These are phyloP conservation scores for Plenodomus biglobosus DNA, from an alignment of 2,329 filamentous ascomycete genomes.

Conservation along the genomic window DNA sequence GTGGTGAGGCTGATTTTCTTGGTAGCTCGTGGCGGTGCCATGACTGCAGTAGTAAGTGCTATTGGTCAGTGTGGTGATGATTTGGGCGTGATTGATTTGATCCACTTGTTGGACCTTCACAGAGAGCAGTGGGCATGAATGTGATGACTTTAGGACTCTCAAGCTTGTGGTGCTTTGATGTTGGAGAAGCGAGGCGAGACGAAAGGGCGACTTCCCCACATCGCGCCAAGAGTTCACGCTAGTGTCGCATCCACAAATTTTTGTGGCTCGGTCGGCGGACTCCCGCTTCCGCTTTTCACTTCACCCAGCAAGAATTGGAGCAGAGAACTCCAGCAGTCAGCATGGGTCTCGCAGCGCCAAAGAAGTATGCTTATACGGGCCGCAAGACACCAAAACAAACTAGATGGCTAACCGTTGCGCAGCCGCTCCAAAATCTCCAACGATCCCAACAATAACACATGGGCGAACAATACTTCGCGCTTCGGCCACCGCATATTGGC, in stretches of 20 bases:
- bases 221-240: conserved; percentile 34
- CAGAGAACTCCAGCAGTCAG: conserved; percentile 13
- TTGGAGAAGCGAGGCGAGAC: neutral
- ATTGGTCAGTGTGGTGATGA: conserved; percentile 13
- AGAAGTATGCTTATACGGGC: conserved; percentile 56
- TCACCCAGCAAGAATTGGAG: conserved; percentile 3
- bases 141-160: neutral
- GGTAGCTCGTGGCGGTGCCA: conserved; percentile 15
- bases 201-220: conserved; percentile 17
- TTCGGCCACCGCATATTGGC: conserved; percentile 91
- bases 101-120: neutral
- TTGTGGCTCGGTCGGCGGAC: conserved; percentile 16
- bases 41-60: conserved; percentile 17
- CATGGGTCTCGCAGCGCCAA: conserved; percentile 70
- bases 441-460: conserved; percentile 95
- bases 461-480: conserved; percentile 76
- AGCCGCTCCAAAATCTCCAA: conserved; percentile 73
- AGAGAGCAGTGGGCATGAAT: too few species aligned
- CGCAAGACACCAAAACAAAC: neutral
- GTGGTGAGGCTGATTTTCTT: conserved; percentile 12
- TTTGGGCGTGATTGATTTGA: conserved; percentile 1
- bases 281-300: conserved; percentile 12
- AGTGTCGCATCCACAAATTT: conserved; percentile 34
- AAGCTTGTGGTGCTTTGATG: neutral
- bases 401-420: conserved; percentile 17